Evolutionary conservation across 1,284 basidiomycete species (phyloP).

Genomic region (Laetiporus sulphureus): DNA sequence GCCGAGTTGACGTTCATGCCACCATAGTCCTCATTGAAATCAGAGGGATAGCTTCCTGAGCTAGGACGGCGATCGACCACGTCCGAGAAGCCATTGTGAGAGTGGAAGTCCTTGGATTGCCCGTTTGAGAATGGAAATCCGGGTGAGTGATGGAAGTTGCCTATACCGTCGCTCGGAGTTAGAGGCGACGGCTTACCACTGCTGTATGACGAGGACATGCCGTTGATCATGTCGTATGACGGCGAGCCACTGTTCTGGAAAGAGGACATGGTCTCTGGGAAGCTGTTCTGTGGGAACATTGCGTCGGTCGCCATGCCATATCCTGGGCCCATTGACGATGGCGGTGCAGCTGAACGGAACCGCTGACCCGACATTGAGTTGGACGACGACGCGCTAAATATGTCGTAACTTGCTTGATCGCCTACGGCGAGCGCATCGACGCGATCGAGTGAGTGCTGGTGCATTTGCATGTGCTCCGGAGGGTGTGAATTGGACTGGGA

Average conservation of each 20-base stretch:
- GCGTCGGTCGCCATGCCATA: conserved; percentile 47
- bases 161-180: conserved; percentile 58
- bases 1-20: conserved; percentile 39
- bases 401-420: conserved; percentile 44
- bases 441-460: conserved; percentile 26
- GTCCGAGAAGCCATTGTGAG: conserved; percentile 42
- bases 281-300: conserved; percentile 52
- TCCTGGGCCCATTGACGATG: conserved; percentile 49
- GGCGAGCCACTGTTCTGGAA: conserved; percentile 44
- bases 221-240: conserved; percentile 59
- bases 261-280: conserved; percentile 49
- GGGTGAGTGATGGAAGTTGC: conserved; percentile 45
- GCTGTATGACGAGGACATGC: conserved; percentile 53
- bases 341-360: conserved; percentile 61
- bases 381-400: conserved; percentile 43
- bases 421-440: conserved; percentile 24
- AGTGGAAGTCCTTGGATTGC: conserved; percentile 47
- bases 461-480: conserved; percentile 20
- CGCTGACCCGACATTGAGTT: conserved; percentile 46
- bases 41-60: conserved; percentile 40
- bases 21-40: conserved; percentile 56
- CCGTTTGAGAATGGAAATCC: conserved; percentile 40
- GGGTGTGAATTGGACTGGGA: conserved; percentile 15
- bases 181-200: conserved; percentile 70
- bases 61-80: conserved; percentile 57